Percentiles rank a stretch among this genome's conserved stretches.
These are phyloP conservation scores for Neospermospora avenae DNA, from an alignment of 2,329 filamentous ascomycete genomes.

Conservation along the genomic window DNA sequence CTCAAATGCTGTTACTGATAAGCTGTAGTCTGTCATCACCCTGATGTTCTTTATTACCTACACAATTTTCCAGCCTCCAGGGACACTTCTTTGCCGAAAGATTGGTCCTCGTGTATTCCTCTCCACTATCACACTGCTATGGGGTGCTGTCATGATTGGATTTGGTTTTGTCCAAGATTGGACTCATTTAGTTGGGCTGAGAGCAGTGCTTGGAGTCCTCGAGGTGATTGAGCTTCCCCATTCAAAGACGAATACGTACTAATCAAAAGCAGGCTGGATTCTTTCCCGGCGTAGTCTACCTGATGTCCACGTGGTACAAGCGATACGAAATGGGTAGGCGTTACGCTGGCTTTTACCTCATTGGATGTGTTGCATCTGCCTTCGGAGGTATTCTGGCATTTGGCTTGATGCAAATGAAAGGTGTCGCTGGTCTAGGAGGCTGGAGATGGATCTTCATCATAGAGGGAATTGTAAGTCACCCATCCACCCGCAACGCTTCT, in stretches of 20 bases:
- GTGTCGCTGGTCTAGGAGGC: constrained; percentile 22
- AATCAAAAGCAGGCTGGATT: constrained; percentile 19
- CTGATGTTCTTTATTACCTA: constrained; percentile 73
- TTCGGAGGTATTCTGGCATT: constrained; percentile 68
- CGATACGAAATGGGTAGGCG: constrained; percentile 65
- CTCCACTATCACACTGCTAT: constrained; percentile 42
- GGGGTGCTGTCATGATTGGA: constrained; percentile 41
- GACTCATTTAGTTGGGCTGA: constrained; percentile 25
- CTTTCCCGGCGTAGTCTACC: constrained; percentile 40
- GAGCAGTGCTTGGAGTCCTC: constrained; percentile 28
- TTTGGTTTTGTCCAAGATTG: constrained; percentile 36
- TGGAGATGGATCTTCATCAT: constrained; percentile 44
- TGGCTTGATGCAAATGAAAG: constrained; percentile 49
- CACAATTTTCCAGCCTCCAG: constrained; percentile 66
- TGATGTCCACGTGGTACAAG: constrained; percentile 41
- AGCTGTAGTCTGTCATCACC: constrained; percentile 1
- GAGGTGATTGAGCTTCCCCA: constrained; percentile 14
- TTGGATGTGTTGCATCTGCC: constrained; percentile 63
- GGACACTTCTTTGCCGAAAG: constrained; percentile 63
- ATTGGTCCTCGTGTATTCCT: constrained; percentile 59
- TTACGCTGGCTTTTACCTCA: constrained; percentile 66
- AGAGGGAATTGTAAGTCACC: constrained; percentile 31
- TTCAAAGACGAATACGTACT: not conserved
- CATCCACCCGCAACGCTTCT: not conserved
- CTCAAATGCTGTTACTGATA: not conserved